These are phyloP conservation scores for Apiotrichum montevideense DNA, from an alignment of 1,284 basidiomycete species.

Conservation along the genomic window DNA sequence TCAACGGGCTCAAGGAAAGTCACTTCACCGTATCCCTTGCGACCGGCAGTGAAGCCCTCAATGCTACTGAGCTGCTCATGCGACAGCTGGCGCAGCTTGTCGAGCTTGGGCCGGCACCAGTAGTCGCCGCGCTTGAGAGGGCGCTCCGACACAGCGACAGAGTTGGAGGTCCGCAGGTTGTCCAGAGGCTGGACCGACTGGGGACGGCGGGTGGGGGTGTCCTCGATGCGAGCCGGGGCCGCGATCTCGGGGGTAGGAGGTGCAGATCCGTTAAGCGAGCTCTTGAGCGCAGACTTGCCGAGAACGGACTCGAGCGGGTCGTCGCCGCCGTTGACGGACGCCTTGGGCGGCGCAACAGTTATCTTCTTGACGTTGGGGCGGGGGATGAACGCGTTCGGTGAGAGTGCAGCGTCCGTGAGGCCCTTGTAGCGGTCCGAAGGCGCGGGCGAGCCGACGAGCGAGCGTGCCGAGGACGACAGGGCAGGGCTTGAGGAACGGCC, in stretches of 20 bases:
- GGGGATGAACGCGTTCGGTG: slow-evolving; percentile 58
- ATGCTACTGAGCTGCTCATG: slow-evolving; percentile 67
- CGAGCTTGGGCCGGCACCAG: slow-evolving; percentile 72
- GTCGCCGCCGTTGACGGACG: slow-evolving; percentile 18
- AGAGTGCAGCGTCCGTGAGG: slow-evolving; percentile 53
- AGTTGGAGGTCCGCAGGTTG: slow-evolving; percentile 9
- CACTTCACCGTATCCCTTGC: slow-evolving; percentile 85
- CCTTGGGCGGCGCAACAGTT: slow-evolving; percentile 63
- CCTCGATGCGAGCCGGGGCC: slow-evolving; percentile 51
- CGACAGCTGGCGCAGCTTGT: slow-evolving; percentile 58
- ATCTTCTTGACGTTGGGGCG: slow-evolving; percentile 91
- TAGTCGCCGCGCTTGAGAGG: slow-evolving; percentile 77
- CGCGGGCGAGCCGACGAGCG: slow-evolving; percentile 30
- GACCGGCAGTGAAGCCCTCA: slow-evolving; percentile 72
- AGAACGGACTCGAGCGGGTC: slow-evolving; percentile 43
- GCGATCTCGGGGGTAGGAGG: slow-evolving; percentile 39
- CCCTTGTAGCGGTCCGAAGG: slow-evolving; percentile 48
- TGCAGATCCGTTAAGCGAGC: slow-evolving; percentile 46
- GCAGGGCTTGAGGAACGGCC: slow-evolving; percentile 30
- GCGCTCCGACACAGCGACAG: slow-evolving; percentile 26
- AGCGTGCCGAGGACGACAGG: slow-evolving; percentile 15
- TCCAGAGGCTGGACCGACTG: slow-evolving; percentile 6
- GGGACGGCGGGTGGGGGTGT: slow-evolving; percentile 16
- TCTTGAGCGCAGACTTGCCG: slow-evolving; percentile 38
- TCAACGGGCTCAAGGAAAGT: slow-evolving; percentile 88